Base-by-base conservation (phyloP, 768 basidiomycete genomes). In the Trichaptum fuscoviolaceum region DNA sequence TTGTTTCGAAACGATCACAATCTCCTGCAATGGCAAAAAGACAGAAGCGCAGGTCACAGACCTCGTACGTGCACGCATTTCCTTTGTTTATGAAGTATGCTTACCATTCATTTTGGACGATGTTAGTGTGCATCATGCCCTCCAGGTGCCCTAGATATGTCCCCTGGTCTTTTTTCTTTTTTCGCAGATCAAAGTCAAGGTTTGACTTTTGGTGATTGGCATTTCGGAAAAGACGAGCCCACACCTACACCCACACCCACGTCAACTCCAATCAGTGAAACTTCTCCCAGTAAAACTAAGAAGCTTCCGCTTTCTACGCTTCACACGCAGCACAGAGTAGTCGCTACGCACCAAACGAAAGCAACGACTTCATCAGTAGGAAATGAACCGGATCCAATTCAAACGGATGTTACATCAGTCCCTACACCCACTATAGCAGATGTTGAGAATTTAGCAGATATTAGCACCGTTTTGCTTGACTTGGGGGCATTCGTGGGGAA, bases 91-190 rank as follows among this genome's bases (percentile, higher is more conserved):
- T 9, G 9, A 58, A 2, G 7, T 9, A 58, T 58, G 20, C 57
- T 58, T n/a, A 58, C 25, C 57, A n/a, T n/a, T n/a, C 9, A 58
- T 58, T 7, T 58, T 7, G 35, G 34, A 58, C 24, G 20, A 35
- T 18, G 65, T n/a, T 58, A 89, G 84, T 91, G 90, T 74, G 85
- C 85, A 57, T 83, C 83, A 20, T 90, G 88, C 70, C 81, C 82
- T 2, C 83, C 76, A 58, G 83, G 82, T 12, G 87, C 82, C n/a
- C 82, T 91, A 58, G 89, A 91, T 74, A 72, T 90, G 35, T 81
- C 83, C n/a, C 75, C 76, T 23, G 82, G 85, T 35, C 79, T 89
- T 23, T 89, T 91, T 78, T 70, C 70, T 9, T 82, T 74, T 75
- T 86, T 90, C 68, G 82, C 81, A 0, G 64, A 74, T 27, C 71